phyloP scores from a whole-genome alignment of 139 green algal species.

The Closterium sp. region DNA sequence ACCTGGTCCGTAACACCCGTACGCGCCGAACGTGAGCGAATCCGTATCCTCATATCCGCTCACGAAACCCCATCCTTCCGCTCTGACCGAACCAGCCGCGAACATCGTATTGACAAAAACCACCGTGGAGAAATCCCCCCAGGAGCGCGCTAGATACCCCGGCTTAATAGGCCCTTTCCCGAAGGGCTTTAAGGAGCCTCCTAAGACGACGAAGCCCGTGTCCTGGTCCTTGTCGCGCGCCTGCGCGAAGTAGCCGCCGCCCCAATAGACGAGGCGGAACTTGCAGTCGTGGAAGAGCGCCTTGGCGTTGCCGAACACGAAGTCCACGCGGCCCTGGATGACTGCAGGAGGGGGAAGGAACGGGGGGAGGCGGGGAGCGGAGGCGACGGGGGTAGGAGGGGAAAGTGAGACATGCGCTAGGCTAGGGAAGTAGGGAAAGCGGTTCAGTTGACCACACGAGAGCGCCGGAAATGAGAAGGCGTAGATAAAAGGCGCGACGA shows the following conservation, averaged over 20 bases:
- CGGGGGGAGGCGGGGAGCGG: background rate
- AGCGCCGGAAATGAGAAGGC: too few species aligned
- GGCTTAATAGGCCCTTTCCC: background rate
- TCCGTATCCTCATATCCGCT: background rate
- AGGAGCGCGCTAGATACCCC: background rate
- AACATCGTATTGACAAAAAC: background rate
- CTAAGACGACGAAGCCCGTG: background rate
- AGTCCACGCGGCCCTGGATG: constrained; percentile 7
- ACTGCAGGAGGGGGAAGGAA: background rate
- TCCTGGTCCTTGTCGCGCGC: background rate
- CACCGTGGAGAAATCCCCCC: background rate
- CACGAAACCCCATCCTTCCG: background rate
- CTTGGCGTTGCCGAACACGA: constrained; percentile 9
- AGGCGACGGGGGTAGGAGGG: background rate
- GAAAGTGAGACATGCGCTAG: too few species aligned
- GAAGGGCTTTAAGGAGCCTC: background rate
- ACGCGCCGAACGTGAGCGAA: background rate
- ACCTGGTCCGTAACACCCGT: background rate
- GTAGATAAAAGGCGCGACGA: too few species aligned
- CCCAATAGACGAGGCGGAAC: background rate
- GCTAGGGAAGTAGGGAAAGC: too few species aligned
- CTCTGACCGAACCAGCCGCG: background rate
- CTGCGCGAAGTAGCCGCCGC: background rate
- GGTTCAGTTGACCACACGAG: too few species aligned
- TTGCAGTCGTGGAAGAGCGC: constrained; percentile 12